These are phyloP conservation scores for Vanrija sp. DNA, from an alignment of 1,284 basidiomycete species.

Conservation along the genomic window DNA sequence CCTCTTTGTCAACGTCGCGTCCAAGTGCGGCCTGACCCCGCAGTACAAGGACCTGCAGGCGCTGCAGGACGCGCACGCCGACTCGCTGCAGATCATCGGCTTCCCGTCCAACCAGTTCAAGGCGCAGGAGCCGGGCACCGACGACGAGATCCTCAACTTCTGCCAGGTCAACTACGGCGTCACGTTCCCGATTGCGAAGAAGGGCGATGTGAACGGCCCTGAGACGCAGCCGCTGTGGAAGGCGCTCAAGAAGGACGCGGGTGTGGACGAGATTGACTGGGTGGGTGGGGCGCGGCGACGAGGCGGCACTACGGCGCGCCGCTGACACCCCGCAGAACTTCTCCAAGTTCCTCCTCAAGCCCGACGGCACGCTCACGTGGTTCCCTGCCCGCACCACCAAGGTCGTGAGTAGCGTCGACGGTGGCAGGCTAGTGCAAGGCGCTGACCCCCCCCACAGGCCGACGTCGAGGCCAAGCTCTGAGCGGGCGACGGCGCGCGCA, in stretches of 20 bases:
- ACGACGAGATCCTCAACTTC: constrained; percentile 59
- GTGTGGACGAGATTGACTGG: constrained; percentile 48
- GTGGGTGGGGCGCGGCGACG: constrained; percentile 17
- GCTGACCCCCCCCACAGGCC: constrained; percentile 18
- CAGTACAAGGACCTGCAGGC: constrained; percentile 83
- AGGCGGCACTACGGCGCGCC: neutral
- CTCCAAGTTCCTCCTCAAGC: constrained; percentile 52
- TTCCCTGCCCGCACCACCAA: constrained; percentile 51
- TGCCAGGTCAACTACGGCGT: constrained; percentile 70
- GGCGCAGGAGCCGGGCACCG: constrained; percentile 70
- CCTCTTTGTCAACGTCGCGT: constrained; percentile 49
- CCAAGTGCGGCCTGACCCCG: constrained; percentile 65
- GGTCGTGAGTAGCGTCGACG: constrained; percentile 35
- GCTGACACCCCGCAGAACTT: constrained; percentile 46
- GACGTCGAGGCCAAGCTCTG: constrained; percentile 35
- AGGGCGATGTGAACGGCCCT: constrained; percentile 55
- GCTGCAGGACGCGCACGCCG: constrained; percentile 77
- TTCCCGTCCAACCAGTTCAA: constrained; percentile 83
- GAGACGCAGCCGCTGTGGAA: constrained; percentile 53
- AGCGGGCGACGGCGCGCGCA: too few relatives aligned
- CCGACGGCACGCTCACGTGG: constrained; percentile 51
- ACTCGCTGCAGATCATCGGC: constrained; percentile 72
- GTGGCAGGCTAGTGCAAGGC: neutral
- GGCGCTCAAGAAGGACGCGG: constrained; percentile 48
- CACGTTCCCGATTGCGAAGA: constrained; percentile 76